Conservation (phyloP, 768 basidiomycete genomes). For the Calocera viscosa region DNA sequence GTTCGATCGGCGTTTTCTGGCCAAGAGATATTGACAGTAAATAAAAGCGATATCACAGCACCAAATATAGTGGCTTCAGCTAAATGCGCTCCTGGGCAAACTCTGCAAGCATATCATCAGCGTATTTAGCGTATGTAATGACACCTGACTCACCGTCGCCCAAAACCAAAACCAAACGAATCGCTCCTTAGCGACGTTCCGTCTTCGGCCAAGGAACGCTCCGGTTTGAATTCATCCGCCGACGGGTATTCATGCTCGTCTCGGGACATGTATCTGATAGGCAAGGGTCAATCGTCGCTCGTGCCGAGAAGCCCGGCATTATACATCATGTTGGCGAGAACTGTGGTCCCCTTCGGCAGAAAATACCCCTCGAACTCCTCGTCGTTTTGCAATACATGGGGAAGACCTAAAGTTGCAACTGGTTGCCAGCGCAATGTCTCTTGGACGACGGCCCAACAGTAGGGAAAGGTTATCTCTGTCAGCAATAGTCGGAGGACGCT, state of each 20-base stretch:
- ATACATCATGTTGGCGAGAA: constrained; percentile 24
- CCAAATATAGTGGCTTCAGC: not conserved
- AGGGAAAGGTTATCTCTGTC: not conserved
- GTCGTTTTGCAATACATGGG: constrained; percentile 19
- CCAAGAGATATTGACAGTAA: too few relatives aligned
- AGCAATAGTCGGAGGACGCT: constrained; percentile 16
- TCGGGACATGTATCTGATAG: not conserved
- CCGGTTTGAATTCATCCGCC: not conserved
- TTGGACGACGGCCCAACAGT: not conserved
- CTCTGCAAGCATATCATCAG: not conserved
- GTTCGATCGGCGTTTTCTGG: too few relatives aligned
- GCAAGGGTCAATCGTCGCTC: not conserved
- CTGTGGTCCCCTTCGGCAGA: constrained; percentile 21
- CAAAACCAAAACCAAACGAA: not conserved
- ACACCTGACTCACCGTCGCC: not conserved
- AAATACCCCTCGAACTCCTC: constrained; percentile 22
- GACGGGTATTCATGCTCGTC: not conserved
- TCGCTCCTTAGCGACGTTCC: not conserved
- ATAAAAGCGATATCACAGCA: not conserved
- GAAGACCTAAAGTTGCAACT: constrained; percentile 2
- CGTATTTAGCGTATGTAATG: not conserved
- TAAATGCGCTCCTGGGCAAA: not conserved
- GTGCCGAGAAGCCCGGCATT: too few relatives aligned
- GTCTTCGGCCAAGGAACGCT: not conserved
- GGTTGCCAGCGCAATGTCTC: not conserved